Percentiles rank a stretch among this genome's conserved stretches.
Evolutionary conservation across 2,329 filamentous ascomycete genomes (phyloP).

Genomic region (Teratosphaeria destructans): DNA sequence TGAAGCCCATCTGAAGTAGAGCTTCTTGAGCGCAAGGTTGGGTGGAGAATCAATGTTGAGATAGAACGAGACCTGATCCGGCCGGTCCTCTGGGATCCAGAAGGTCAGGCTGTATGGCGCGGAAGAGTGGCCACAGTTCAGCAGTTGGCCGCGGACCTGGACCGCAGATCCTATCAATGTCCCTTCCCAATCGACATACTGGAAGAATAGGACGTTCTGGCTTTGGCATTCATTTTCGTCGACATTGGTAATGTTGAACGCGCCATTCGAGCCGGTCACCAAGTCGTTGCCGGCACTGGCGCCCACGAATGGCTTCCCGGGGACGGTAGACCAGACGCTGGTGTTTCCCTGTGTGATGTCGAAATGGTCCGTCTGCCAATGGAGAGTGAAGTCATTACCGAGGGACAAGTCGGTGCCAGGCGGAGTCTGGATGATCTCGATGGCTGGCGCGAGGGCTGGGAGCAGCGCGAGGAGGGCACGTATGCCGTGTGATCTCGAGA

Average conservation of each 20-base stretch:
- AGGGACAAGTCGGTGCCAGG: background rate
- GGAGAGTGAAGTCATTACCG: background rate
- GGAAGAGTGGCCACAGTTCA: conserved; percentile 9
- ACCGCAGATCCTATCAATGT: conserved; percentile 10
- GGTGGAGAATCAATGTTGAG: conserved; percentile 8
- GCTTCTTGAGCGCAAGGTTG: conserved; percentile 13
- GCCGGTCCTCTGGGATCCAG: conserved; percentile 13
- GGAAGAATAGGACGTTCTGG: conserved; percentile 13
- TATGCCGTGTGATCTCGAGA: background rate
- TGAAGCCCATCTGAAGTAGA: conserved; percentile 16
- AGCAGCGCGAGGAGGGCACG: background rate
- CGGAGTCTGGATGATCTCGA: background rate
- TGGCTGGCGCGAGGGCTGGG: background rate
- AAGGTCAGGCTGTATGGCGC: conserved; percentile 13
- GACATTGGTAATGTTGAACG: conserved; percentile 18
- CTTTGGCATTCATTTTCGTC: conserved; percentile 13
- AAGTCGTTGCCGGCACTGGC: conserved; percentile 17
- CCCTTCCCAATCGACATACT: conserved; percentile 7
- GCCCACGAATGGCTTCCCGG: conserved; percentile 15
- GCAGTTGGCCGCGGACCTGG: conserved; percentile 13
- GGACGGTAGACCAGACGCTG: conserved; percentile 13
- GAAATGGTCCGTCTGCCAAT: conserved; percentile 1
- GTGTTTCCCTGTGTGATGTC: conserved; percentile 8
- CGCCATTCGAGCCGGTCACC: conserved; percentile 13
- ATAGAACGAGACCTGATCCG: conserved; percentile 14